Base-by-base conservation (phyloP, 2,329 filamentous ascomycete species). In the Scortechinia acanthostroma region DNA sequence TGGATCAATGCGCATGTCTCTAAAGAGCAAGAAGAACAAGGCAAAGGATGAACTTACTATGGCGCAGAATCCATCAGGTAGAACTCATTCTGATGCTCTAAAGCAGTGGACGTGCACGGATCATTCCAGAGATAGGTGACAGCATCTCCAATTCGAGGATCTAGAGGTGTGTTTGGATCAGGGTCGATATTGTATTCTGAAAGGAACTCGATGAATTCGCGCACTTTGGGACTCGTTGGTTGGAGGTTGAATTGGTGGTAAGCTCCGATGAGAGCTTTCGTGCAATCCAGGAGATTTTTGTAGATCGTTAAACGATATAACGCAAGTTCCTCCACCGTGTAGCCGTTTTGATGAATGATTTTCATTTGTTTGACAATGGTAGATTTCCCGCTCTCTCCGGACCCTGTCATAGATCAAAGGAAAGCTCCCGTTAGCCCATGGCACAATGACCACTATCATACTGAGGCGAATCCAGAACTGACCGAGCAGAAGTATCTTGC, bases 311-410 rank as follows among this genome's bases (percentile, higher is more conserved):
- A 80, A 48, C 93, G 86, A 70, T 97, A 97, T 61, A 95, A 85
- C 57, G 86, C 86, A 43, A 97, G 76, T 66, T 98, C 93, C 57
- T 97, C 91, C 53, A 89, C 82, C 10, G 88, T 91, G 67, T 98
- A 98, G 49, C 93, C 93, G 68, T 96, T 95, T 58, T 97, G 86
- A 61, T 98, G 93, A 59, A 98, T 97, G 56, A 98, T 98, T 70
- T 97, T 98, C 93, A 98, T 98, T 74, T 98, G 93, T 68, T 98
- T 98, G 55, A 98, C 93, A 57, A 98, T 97, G 6, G 93, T 98
- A 47, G 93, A 97, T 69, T 98, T 98, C 54, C 93, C 93, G 66
- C 91, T 97, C 71, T 98, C 93, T 53, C 93, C 93, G 52, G 93
- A 97, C 53, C 93, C 93, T 96, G 62, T 43, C 49, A 43, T 43